Evolutionary conservation across 2,329 filamentous ascomycete genomes (phyloP), one percentile per base, ranked within the genome.

Genomic region (Zymoseptoria tritici): DNA sequence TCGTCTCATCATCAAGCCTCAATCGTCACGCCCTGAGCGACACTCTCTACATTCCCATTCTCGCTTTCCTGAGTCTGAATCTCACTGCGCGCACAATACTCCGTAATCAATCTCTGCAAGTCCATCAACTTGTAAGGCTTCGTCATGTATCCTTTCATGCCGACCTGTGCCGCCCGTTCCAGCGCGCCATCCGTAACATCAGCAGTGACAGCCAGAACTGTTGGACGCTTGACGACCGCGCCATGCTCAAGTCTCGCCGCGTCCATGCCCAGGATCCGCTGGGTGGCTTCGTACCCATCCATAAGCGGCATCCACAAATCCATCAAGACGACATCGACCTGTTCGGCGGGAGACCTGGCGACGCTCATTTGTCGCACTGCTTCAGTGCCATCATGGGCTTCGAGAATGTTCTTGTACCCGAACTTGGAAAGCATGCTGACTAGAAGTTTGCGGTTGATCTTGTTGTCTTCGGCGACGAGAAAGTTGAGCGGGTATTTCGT

Each of bases 221-320:
- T 78, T 50, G 78, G 75, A 49, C 52, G 60, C 24, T 42, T 31
- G 29, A 54, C 49, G 9, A 57, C 54, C 22, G 53, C 53, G 49
- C 51, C 16, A 20, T 19, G 19, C 6, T 36, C 57, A 22, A 56
- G 52, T 24, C 19, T 13, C 29, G 60, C 13, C 20, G 50, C 64
- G n/a, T 67, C 60, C 76, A 85, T 80, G 22, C 76, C 74, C 9
- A 88, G 73, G 51, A 90, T 90, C 53, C 78, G 76, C 66, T 82
- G 79, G 0, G 86, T 83, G 1, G 87, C 87, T 68, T 89, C 83
- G 64, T 88, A 89, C 1, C 87, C 87, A 68, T 89, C 86, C 78
- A 89, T 85, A 64, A 85, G 78, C 0, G 87, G 87, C 85, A 90
- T 90, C 87, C 87, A 90, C 9, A 90, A 79, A 72, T 90, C 87